These are phyloP conservation scores for Trametes elegans DNA, from an alignment of 768 basidiomycete species.

Conservation along the genomic window DNA sequence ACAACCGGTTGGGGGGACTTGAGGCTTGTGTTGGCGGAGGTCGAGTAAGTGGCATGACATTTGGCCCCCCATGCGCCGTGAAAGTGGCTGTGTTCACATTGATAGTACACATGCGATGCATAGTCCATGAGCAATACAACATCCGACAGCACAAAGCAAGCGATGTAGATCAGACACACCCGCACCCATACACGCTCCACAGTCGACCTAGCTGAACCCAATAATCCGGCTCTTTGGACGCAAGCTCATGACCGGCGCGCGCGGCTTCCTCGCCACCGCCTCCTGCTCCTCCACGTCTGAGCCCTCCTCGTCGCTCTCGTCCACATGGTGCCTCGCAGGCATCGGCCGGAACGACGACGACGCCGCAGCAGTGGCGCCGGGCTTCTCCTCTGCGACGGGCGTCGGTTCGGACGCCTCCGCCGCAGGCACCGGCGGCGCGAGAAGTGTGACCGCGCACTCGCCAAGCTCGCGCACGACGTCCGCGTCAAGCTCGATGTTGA, in stretches of 20 bases:
- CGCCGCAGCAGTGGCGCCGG: not conserved
- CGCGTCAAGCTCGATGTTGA: constrained; percentile 75
- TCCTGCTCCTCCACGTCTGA: constrained; percentile 50
- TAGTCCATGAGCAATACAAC: constrained; percentile 3
- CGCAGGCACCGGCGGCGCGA: constrained; percentile 27
- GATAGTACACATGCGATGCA: constrained; percentile 1
- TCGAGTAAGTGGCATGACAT: no score
- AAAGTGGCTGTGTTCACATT: no score
- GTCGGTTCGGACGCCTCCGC: constrained; percentile 34
- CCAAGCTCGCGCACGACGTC: constrained; percentile 55
- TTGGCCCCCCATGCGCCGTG: no score
- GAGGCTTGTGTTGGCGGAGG: no score
- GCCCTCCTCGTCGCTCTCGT: constrained; percentile 60
- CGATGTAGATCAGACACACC: not conserved
- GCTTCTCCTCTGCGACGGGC: not conserved
- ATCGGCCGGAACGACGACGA: constrained; percentile 2
- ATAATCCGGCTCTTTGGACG: constrained; percentile 57
- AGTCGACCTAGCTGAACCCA: constrained; percentile 44
- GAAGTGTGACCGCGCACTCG: constrained; percentile 41
- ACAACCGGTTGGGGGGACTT: no score
- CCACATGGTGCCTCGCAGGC: constrained; percentile 20
- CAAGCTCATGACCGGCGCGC: constrained; percentile 54
- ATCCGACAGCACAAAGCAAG: not conserved
- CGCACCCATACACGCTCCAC: not conserved
- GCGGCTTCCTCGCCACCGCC: constrained; percentile 40